Evolutionary conservation across 2,329 filamentous ascomycete genomes (phyloP), one percentile per base, ranked within the genome.

Genomic region (Xenoacremonium recifei): DNA sequence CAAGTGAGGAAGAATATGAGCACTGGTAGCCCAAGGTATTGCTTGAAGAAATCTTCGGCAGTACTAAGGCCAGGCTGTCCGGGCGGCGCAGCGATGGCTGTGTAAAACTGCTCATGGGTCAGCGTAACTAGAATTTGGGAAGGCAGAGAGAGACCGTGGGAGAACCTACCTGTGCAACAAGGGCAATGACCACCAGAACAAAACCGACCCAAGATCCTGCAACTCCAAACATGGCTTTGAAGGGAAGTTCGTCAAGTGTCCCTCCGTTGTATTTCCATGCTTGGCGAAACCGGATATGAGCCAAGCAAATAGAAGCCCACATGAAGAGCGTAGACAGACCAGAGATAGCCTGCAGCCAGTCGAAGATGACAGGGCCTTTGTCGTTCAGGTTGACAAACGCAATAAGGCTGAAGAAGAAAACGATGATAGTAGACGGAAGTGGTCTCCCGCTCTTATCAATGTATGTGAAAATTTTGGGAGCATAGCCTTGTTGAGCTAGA

Each of bases 341-440:
- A 3, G 80, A 84, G 11, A 85, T 67, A 5, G 82, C 77, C 19
- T 80, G 73, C 2, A 86, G 74, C 82, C 82, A 85, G 48, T 77
- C 72, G 40, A 86, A 83, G 12, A 84, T 74, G 0, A 67, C 61
- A 5, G 64, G 58, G 31, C 79, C 79, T 1, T 66, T 64, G 1
- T 72, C 62, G 4, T 62, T 64, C 1, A 72, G 58, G 45, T 68
- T 70, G 23, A 79, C 54, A 40, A 71, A 77, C 29, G 69, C 75
- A 2, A 79, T 65, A 6, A 62, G 65, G 15, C 72, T 75, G 45
- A 71, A 75, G 36, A 61, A 42, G n/a, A 78, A 61, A 34, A 74
- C 63, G 34, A 72, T 44, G 39, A 62, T 21, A n/a, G 77, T 73
- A 0, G 74, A 67, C 3, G 61, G 42, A 2, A 79, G 64, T 6